Evolutionary conservation across 2,329 filamentous ascomycete species (phyloP).

Genomic region (Clonostachys chloroleuca): DNA sequence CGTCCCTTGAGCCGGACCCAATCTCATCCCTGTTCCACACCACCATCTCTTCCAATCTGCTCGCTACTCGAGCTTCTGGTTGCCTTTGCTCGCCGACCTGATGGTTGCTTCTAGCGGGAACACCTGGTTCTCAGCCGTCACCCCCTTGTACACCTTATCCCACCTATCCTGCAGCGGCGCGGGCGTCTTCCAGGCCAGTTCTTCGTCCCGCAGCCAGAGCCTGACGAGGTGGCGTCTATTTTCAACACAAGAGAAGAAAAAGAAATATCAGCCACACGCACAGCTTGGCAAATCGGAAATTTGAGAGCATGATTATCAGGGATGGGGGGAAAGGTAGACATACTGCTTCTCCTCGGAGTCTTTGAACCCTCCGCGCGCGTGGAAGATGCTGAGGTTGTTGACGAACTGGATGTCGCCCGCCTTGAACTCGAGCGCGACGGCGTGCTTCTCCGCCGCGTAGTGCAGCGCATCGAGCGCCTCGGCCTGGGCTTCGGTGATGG

Average conservation of each 20-base stretch:
- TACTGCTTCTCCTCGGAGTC: slow-evolving; percentile 37
- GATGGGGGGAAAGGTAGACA: slow-evolving; percentile 10
- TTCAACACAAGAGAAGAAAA: background rate
- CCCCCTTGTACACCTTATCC: slow-evolving; percentile 46
- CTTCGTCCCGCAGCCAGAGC: slow-evolving; percentile 44
- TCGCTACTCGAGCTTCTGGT: no score
- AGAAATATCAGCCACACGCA: no score
- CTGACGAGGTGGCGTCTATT: slow-evolving; percentile 41
- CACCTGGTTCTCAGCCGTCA: slow-evolving; percentile 44
- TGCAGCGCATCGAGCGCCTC: slow-evolving; percentile 48
- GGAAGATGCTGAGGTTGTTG: slow-evolving; percentile 51
- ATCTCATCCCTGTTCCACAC: no score
- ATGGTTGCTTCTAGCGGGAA: slow-evolving; percentile 49
- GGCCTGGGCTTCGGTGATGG: slow-evolving; percentile 47
- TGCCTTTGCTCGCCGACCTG: slow-evolving; percentile 13
- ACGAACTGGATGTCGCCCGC: slow-evolving; percentile 49
- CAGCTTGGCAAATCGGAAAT: no score
- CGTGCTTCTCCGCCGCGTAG: slow-evolving; percentile 40
- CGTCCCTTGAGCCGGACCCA: no score
- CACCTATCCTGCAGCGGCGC: slow-evolving; percentile 38
- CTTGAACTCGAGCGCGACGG: slow-evolving; percentile 37
- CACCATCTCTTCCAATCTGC: no score
- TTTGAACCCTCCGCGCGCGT: slow-evolving; percentile 43
- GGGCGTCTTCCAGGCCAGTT: slow-evolving; percentile 43
- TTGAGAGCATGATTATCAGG: background rate